phyloP scores from a whole-genome alignment of 164 flowering plant genomes.

The Malania oleifera region DNA sequence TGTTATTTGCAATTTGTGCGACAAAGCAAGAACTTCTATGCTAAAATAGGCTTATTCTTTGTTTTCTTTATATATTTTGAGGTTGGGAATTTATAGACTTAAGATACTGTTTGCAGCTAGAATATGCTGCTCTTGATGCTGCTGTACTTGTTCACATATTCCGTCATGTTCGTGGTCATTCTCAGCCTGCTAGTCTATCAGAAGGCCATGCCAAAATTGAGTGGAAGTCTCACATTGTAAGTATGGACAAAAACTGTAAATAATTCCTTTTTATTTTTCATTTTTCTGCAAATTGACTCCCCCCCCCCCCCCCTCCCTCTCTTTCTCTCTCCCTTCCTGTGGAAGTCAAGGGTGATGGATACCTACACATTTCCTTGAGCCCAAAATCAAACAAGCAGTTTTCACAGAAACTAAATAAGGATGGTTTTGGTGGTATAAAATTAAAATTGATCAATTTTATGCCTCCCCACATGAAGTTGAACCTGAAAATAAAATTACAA shows the following conservation, averaged over 20 bases:
- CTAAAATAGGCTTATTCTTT: too few relatives aligned
- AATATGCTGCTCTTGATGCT: slow-evolving; percentile 98
- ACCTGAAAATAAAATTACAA: too few relatives aligned
- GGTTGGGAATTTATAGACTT: background rate
- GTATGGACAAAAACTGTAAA: slow-evolving; percentile 15
- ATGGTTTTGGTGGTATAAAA: too few relatives aligned
- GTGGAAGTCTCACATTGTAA: slow-evolving; percentile 86
- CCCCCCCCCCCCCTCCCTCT: background rate
- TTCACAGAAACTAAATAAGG: too few relatives aligned
- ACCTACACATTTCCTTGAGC: too few relatives aligned
- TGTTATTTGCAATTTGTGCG: too few relatives aligned
- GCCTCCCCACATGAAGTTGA: too few relatives aligned
- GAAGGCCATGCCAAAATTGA: slow-evolving; percentile 39
- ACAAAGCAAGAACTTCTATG: too few relatives aligned
- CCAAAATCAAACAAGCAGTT: too few relatives aligned
- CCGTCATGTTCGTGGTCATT: slow-evolving; percentile 46
- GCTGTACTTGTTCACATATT: slow-evolving; percentile 85
- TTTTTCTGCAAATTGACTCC: too few relatives aligned
- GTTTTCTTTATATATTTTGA: background rate
- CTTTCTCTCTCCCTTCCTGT: too few relatives aligned
- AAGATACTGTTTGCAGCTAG: slow-evolving; percentile 58
- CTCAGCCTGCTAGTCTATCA: slow-evolving; percentile 30
- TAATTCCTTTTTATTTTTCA: background rate
- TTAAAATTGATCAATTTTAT: too few relatives aligned
- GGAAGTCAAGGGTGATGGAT: background rate